Conservation (phyloP, 1,284 basidiomycete species). For the Pascua guehoae region DNA sequence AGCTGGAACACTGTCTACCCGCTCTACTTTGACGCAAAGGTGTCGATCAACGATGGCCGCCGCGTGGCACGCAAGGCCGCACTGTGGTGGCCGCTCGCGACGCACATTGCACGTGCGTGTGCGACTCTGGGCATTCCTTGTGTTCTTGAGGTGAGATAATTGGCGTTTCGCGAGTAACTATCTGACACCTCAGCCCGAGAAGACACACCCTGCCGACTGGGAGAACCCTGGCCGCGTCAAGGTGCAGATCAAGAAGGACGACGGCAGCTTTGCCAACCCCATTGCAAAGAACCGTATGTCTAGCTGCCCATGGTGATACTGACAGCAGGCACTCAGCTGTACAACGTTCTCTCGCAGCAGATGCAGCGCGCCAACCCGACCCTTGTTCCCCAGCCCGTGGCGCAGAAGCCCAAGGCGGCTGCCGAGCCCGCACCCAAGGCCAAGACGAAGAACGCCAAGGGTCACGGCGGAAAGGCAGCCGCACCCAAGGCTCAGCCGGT, state of each 20-base stretch:
- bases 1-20: constrained; percentile 96
- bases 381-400: constrained; percentile 48
- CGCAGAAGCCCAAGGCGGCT: constrained; percentile 10
- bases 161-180: too few species aligned
- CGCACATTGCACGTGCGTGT: constrained; percentile 83
- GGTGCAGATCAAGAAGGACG: constrained; percentile 83
- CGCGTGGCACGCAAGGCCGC: constrained; percentile 73
- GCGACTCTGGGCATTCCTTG: constrained; percentile 70
- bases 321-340: constrained; percentile 70
- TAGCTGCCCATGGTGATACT: not conserved
- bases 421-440: constrained; percentile 12
- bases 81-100: constrained; percentile 91
- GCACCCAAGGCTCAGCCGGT: not conserved
- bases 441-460: constrained; percentile 7
- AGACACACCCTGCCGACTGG: constrained; percentile 91
- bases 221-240: constrained; percentile 91
- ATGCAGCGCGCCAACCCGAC: constrained; percentile 72
- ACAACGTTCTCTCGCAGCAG: constrained; percentile 69
- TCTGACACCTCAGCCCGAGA: constrained; percentile 53
- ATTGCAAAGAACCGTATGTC: constrained; percentile 73
- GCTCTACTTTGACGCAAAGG: constrained; percentile 94
- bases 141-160: constrained; percentile 69
- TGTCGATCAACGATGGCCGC: constrained; percentile 76
- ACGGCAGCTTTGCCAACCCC: constrained; percentile 67
- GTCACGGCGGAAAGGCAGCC: constrained; percentile 3